Evolutionary conservation across 495 filamentous ascomycete species (phyloP), one percentile per base, ranked within the genome.

Genomic region (Podospora comata): DNA sequence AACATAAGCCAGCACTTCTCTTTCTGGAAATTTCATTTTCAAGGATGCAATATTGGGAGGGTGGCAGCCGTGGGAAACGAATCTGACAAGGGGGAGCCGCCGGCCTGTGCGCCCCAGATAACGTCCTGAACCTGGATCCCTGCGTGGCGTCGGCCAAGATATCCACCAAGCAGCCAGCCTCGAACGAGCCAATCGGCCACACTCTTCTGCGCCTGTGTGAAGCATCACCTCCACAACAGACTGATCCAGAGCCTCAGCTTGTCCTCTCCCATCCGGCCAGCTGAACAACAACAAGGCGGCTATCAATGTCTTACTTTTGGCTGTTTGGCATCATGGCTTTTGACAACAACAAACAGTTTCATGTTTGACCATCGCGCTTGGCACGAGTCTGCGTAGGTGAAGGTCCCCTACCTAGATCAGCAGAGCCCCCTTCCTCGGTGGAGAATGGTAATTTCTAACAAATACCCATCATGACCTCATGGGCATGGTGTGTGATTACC

Each of bases 51-150:
- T 62, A 39, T 32, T 34, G 32, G 60, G 62, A 54, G 62, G 68
- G n/a, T 26, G 62, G 23, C 53, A 58, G 30, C 16, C 64, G 44
- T 62, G 34, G 62, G 28, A 57, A 67, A 59, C 16, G 15, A 48
- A 58, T 7, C n/a, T 32, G 32, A 63, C 27, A 39, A 27, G 61
- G 54, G 15, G 16, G 18, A 39, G 55, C 34, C 68, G 64, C 68
- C 57, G 60, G 59, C 59, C 59, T 61, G 6, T 18, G 30, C 23
- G 61, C 65, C 61, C 65, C 60, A 70, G 68, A 65, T 60, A 65
- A 61, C 68, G 26, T 19, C 39, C 54, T 26, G 63, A 54, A 60
- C 62, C 65, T 23, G 9, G 67, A 32, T 57, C 60, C 65, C 34
- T 70, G 68, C 32, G 18, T 55, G 32, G 58, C 64, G n/a, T n/a